Percentiles rank a stretch among this genome's conserved stretches.
Evolutionary conservation across 2,329 filamentous ascomycete species (phyloP).

Genomic region (Fusarium verrucosum): DNA sequence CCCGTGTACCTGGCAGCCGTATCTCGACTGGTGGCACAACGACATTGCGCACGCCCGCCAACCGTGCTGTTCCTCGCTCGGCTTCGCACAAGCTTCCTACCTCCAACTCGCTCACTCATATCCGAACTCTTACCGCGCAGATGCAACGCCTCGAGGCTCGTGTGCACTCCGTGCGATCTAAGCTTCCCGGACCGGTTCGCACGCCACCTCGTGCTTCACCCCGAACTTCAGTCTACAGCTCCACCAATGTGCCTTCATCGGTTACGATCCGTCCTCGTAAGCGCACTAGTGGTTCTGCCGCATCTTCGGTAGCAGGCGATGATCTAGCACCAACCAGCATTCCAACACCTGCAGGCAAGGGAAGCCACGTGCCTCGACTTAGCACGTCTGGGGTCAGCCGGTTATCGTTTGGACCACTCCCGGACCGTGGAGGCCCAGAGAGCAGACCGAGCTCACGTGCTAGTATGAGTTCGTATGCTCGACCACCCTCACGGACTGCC

Average conservation of each 20-base stretch:
- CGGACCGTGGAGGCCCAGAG: slow-evolving; percentile 62
- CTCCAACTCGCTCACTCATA: slow-evolving; percentile 84
- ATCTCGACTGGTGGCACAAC: slow-evolving; percentile 58
- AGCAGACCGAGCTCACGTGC: slow-evolving; percentile 78
- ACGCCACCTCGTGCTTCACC: slow-evolving; percentile 87
- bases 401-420: slow-evolving; percentile 70
- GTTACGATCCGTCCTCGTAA: slow-evolving; percentile 75
- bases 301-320: slow-evolving; percentile 61
- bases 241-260: slow-evolving; percentile 60
- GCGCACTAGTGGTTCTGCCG: slow-evolving; percentile 67
- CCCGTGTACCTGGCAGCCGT: slow-evolving; percentile 52
- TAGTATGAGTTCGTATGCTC: slow-evolving; percentile 65
- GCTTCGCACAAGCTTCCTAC: slow-evolving; percentile 61
- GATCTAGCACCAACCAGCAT: slow-evolving; percentile 60
- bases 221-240: slow-evolving; percentile 58
- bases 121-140: slow-evolving; percentile 91
- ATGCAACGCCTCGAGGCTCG: slow-evolving; percentile 96
- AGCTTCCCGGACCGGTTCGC: slow-evolving; percentile 81
- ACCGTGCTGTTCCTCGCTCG: slow-evolving; percentile 61
- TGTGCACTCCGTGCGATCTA: slow-evolving; percentile 90
- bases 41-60: slow-evolving; percentile 58
- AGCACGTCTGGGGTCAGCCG: slow-evolving; percentile 71
- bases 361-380: slow-evolving; percentile 65
- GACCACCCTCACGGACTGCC: slow-evolving; percentile 61
- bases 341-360: slow-evolving; percentile 50